Evolutionary conservation across 2,329 filamentous ascomycete species (phyloP).

Genomic region (Fusarium begoniae): DNA sequence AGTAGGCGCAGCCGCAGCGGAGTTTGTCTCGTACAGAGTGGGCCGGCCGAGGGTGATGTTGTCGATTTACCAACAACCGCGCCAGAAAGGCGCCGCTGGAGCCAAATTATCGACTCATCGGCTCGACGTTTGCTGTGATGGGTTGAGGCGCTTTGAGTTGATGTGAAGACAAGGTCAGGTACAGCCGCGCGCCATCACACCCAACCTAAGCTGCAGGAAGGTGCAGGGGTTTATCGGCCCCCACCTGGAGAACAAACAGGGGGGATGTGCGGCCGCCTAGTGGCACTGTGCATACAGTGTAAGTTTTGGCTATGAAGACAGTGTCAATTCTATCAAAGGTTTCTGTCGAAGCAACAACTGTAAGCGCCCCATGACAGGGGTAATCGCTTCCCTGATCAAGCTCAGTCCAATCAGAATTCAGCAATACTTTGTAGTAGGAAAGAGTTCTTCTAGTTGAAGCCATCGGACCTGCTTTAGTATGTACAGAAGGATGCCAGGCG

Average conservation of each 20-base stretch:
- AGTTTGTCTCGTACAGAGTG: constrained; percentile 26
- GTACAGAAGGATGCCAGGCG: constrained; percentile 24
- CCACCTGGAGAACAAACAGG: constrained; percentile 24
- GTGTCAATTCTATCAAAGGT: background rate
- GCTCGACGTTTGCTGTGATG: constrained; percentile 26
- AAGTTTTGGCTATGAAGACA: background rate
- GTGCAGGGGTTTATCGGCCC: constrained; percentile 23
- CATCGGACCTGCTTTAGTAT: constrained; percentile 34
- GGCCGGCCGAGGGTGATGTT: constrained; percentile 21
- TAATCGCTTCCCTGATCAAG: constrained; percentile 13
- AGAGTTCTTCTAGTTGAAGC: constrained; percentile 28
- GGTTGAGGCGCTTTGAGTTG: constrained; percentile 36
- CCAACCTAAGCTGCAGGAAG: constrained; percentile 30
- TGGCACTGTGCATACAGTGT: constrained; percentile 30
- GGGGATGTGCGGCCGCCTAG: background rate
- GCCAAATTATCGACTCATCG: constrained; percentile 23
- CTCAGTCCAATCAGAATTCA: constrained; percentile 21
- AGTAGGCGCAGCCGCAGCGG: constrained; percentile 26
- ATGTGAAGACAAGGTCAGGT: constrained; percentile 29
- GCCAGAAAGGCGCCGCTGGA: constrained; percentile 11
- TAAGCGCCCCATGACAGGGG: constrained; percentile 34
- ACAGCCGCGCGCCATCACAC: constrained; percentile 41
- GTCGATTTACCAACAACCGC: constrained; percentile 16
- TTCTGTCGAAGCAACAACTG: constrained; percentile 10
- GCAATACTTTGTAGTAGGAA: constrained; percentile 29